Conservation (phyloP, 1,284 basidiomycete species). For the Irpex rosettiformis region DNA sequence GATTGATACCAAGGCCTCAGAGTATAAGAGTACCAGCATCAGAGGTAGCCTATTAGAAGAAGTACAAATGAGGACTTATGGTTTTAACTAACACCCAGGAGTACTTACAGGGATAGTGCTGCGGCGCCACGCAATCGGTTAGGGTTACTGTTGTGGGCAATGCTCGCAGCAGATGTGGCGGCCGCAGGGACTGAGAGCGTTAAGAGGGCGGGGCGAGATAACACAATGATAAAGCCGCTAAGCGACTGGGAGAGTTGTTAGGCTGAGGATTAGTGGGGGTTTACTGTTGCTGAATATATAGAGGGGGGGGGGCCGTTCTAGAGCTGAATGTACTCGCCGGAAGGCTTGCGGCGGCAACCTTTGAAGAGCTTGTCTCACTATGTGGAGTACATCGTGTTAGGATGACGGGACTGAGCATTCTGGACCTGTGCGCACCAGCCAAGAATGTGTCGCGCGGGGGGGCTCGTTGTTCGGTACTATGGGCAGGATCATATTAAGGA, state of each 20-base stretch:
- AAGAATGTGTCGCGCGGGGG: too few relatives aligned
- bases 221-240: constrained; percentile 8
- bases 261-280: constrained; percentile 2
- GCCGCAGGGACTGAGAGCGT: constrained; percentile 10
- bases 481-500: too few relatives aligned
- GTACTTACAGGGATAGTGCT: constrained; percentile 3
- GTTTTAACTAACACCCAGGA: background rate
- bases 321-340: too few relatives aligned
- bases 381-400: too few relatives aligned
- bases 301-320: too few relatives aligned
- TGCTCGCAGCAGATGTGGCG: constrained; percentile 9
- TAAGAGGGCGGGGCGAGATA: constrained; percentile 10
- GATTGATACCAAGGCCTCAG: constrained; percentile 1
- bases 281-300: background rate
- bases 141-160: constrained; percentile 1
- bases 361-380: too few relatives aligned
- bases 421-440: too few relatives aligned
- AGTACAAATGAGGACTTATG: background rate
- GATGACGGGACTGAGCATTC: too few relatives aligned
- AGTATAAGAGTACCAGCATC: constrained; percentile 2
- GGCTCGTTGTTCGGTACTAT: too few relatives aligned
- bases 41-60: constrained; percentile 7
- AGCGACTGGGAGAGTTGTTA: constrained; percentile 1
- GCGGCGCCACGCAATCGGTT: constrained; percentile 9
- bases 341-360: too few relatives aligned